Base-by-base conservation (phyloP, 2,329 filamentous ascomycete species). In the Nothopassalora personata region DNA sequence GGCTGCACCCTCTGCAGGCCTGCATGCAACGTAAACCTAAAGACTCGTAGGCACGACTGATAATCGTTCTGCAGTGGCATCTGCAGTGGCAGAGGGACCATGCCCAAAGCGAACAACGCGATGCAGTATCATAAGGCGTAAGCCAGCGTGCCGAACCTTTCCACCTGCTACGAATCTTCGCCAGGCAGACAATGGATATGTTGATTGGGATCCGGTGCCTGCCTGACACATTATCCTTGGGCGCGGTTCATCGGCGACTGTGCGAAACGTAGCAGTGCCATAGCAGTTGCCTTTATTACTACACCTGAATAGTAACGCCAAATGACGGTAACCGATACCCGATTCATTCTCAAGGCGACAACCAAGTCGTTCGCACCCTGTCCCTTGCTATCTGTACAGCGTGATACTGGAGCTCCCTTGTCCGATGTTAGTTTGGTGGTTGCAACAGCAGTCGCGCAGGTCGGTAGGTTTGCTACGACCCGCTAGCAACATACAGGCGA, bases 111-210 rank as follows among this genome's bases (percentile, higher is more conserved):
- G 61, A 59, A n/a, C 59, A 63, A 54, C 57, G 63, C 59, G 55
- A 59, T 10, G n/a, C 28, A 33, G 31, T 11, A 34, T 34, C 31
- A 34, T 11, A 34, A 57, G 27, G 23, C 33, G 55, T 48, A 23
- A 58, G 34, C n/a, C 46, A 57, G 58, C 63, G 63, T 60, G 57
- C 58, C 60, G 60, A 63, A 56, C 63, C 63, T 63, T 56, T 31
- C 54, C 45, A 46, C n/a, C 30, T 53, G 39, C 15, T 54, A 31
- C 52, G 31, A 48, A 48, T 36, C n/a, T 56, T n/a, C 28, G 45
- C 56, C 18, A 27, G 33, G 51, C 33, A 34, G 36, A 5, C 52
- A n/a, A 30, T 11, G 27, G 46, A n/a, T 18, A 18, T 43, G 34
- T 13, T 4, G 39, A 15, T 43, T 43, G 18, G 39, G 13, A n/a